phyloP scores from a whole-genome alignment of 495 filamentous ascomycete species.

The Penicillium ochrochloron region DNA sequence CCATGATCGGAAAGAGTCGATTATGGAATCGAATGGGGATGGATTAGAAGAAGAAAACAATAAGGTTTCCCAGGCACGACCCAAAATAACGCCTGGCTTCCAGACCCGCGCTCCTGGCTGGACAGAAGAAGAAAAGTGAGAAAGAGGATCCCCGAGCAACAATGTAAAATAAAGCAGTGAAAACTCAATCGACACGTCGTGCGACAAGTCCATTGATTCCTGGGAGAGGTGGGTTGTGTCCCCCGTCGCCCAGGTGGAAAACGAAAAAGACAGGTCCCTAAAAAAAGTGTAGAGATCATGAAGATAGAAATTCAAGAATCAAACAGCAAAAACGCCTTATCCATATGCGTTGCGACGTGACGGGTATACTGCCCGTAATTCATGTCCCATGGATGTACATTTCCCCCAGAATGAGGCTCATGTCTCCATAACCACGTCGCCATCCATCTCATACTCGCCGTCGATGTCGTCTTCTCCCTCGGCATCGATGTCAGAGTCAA shows the following conservation, averaged over 20 bases:
- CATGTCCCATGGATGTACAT: constrained; percentile 9
- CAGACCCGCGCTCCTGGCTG: constrained; percentile 11
- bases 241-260: not conserved
- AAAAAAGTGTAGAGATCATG: not conserved
- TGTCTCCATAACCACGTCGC: constrained; percentile 46
- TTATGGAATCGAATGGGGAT: not conserved
- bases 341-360: constrained; percentile 30
- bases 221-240: not conserved
- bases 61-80: not conserved
- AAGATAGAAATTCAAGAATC: constrained; percentile 19
- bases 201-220: not conserved
- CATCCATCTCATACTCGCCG: constrained; percentile 41
- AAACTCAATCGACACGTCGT: not conserved
- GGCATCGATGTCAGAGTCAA: constrained; percentile 29
- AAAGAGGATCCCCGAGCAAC: constrained; percentile 1
- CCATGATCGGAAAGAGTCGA: not conserved
- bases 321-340: constrained; percentile 30
- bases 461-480: constrained; percentile 42
- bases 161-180: not conserved
- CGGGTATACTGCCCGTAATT: constrained; percentile 9
- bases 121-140: constrained; percentile 2
- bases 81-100: constrained; percentile 7
- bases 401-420: constrained; percentile 25
- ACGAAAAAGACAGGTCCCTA: constrained; percentile 1
- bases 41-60: not conserved